Base-by-base conservation (phyloP, 306 rosid genomes). In the Trifolium fragiferum region DNA sequence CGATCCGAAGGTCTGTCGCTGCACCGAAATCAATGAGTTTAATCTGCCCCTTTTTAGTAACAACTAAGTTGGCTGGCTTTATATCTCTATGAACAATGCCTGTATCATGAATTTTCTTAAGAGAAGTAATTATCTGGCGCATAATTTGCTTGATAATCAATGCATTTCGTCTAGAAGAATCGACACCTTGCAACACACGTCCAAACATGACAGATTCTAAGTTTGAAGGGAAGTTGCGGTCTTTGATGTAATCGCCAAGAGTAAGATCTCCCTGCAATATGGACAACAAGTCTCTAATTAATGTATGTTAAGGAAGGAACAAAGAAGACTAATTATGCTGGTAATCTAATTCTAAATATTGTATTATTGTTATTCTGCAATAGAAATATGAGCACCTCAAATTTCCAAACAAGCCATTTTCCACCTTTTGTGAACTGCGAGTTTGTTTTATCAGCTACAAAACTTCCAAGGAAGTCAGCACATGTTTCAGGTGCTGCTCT, bases 381-480 rank as follows among this genome's bases (percentile, higher is more conserved):
- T 6, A 63, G 46, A 78, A 71, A 68, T 54, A 75, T 50, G 14
- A 70, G 86, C 86, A 93, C 98, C 98, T 92, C 99, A 70, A 90
- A 94, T 80, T 94, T 94, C 97, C 99, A 94, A 59, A 91, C 99
- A 50, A 94, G 97, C 99, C 99, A 94, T 82, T 92, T 94, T 78
- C 96, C 95, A 62, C 93, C 99, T 63, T 85, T 85, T 58, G 90
- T 83, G 83, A 90, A 94, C 72, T 83, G 84, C 41, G 90, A 78
- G 68, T 47, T 86, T 25, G 90, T 90, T 82, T 78, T 60, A 70
- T 87, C 93, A 50, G 97, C 93, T 10, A 92, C 82, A 76, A 94
- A 92, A 86, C 96, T 90, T 58, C 99, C 97, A 73, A 94, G 95
- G 77, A 92, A 94, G 14, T 92, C 86, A 11, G 99, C 99, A 50